These are phyloP conservation scores for Pseudogymnoascus sp. DNA, from an alignment of 2,329 filamentous ascomycete genomes.

Conservation along the genomic window DNA sequence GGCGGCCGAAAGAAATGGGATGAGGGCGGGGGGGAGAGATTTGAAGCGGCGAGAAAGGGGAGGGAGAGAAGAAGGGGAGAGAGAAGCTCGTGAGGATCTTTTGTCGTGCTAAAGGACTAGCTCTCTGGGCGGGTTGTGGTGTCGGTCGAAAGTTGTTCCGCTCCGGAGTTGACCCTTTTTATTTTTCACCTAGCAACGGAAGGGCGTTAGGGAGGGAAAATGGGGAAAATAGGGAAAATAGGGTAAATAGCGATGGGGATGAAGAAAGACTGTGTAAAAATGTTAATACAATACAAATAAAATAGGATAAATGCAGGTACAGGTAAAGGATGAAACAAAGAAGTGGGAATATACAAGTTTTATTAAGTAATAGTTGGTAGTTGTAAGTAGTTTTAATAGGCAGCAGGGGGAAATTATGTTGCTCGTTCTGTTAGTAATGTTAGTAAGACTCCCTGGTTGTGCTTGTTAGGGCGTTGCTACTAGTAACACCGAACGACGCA, in stretches of 20 bases:
- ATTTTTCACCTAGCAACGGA: background rate
- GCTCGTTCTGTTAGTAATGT: background rate
- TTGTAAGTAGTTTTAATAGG: background rate
- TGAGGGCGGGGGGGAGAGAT: background rate
- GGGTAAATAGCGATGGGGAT: background rate
- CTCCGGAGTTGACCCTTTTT: background rate
- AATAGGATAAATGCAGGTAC: background rate
- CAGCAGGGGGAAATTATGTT: background rate
- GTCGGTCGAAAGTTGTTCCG: background rate
- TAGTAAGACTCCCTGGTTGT: background rate
- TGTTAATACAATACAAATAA: background rate
- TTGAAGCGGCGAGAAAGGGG: background rate
- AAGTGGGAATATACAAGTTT: background rate
- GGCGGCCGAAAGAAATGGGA: background rate
- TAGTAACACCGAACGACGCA: background rate
- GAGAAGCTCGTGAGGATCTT: slow-evolving; percentile 3
- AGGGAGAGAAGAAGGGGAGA: slow-evolving; percentile 2
- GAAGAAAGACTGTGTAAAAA: background rate
- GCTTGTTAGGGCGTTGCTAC: background rate
- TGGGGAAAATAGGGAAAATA: background rate
- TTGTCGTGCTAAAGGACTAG: slow-evolving; percentile 1
- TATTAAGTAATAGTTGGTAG: background rate
- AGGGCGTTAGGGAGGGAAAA: background rate
- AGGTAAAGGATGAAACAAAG: background rate
- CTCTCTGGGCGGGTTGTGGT: background rate